Base-by-base conservation (phyloP, 225 moss, liverwort and hornwort species). In the Pleurozium schreberi region DNA sequence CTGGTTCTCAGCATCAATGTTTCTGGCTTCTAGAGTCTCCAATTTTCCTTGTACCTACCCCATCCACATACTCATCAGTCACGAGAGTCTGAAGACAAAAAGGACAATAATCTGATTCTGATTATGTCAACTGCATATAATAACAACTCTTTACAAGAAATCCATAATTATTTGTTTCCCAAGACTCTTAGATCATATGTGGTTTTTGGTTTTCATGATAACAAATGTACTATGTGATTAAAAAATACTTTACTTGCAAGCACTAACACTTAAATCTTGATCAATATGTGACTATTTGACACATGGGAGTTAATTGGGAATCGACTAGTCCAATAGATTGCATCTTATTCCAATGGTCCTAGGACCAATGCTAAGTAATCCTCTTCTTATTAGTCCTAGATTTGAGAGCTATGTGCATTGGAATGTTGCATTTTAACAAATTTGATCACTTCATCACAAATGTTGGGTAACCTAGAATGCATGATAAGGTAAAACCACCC, bases 41-140 rank as follows among this genome's bases (percentile, higher is more conserved):
- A 96, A 81, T 93, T 95, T 98, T 63, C 86, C 90, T 83, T 95
- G 96, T 66, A 96, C 91, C 98, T 98, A 84, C 58, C 69, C 58
- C 69, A 87, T 43, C 18, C 50, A 83, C 11, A 20, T 43, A 5
- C 11, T 70, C 30, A 82, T 69, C 7, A 85, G 62, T 64, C 42
- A 88, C 70, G 11, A 89, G 76, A 69, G 18, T 28, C 8, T 84
- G 4, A 34, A 80, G 65, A 22, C 40, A 38, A 74, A 75, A 30
- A 31, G 4, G 70, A 77, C 4, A 43, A 69, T 58, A 49, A 93
- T 42, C 2, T 57, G 2, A 71, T 42, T 55, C 4, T 11, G 7
- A 68, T 21, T 20, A 14, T 55, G 5, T 31, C 5, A 84, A 2
- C 1, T 31, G 8, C 8, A 18, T 31, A 18, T n/a, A 6, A 47